Evolutionary conservation across 2,329 filamentous ascomycete species (phyloP), one percentile per base, ranked within the genome.

Genomic region (Akanthomyces muscarius): DNA sequence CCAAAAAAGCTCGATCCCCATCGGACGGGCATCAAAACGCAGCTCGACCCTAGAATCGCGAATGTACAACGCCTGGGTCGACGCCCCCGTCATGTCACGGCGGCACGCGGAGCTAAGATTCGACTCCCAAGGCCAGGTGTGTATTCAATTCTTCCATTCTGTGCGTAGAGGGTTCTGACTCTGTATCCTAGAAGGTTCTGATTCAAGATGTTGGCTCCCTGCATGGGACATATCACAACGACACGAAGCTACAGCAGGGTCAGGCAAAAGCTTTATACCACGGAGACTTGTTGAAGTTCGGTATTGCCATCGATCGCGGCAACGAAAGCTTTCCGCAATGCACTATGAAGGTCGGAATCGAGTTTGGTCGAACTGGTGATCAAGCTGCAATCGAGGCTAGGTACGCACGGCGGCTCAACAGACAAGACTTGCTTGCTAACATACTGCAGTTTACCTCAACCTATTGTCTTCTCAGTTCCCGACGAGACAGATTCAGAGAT

Each of bases 51-150:
- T 75, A 10, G 67, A 67, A 71, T 78, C 68, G 71, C 74, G 65
- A 44, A 65, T 68, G 5, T 73, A 82, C 67, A 92, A 91, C 72
- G 85, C 80, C 18, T 90, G 81, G 80, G 89, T 91, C 64, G 84
- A 90, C 66, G 89, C 85, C 63, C 85, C 88, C 0, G 88, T 91
- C 42, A 88, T 92, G 79, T 91, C 88, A 28, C 81, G 89, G 51
- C 72, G 84, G 13, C 89, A 92, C 74, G 89, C 89, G 18, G 74
- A 82, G 50, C 69, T 88, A 5, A 67, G 70, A 18, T 76, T 81
- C 5, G 75, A 82, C 55, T 68, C 77, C 11, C 71, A 78, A 2
- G 68, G 72, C 7, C 77, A 80, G 72, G 84, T 84, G 73, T 63
- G 75, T 62, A 36, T 16, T 23, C 23, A 50, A n/a, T 28, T 53